Percentiles rank a stretch among this genome's conserved stretches.
phyloP scores from a whole-genome alignment of 441 rosid genomes.

The Pelargonium fulgidum region DNA sequence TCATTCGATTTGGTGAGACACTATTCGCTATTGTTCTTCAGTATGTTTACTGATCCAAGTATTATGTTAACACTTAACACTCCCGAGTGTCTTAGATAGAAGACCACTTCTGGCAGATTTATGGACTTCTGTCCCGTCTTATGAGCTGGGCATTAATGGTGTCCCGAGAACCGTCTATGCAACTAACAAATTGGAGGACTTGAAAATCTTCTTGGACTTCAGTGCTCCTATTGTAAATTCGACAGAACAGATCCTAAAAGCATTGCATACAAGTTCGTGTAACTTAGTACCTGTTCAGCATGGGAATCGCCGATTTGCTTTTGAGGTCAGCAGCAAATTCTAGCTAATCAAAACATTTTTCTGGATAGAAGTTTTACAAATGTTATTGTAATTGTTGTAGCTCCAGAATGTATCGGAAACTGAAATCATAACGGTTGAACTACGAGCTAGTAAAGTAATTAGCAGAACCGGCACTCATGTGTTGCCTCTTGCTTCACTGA shows the following conservation, averaged over 20 bases:
- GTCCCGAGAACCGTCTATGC: constrained; percentile 45
- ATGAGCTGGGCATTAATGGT: constrained; percentile 37
- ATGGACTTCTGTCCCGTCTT: constrained; percentile 48
- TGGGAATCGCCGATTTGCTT: constrained; percentile 40
- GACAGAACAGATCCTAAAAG: constrained; percentile 37
- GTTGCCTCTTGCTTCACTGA: constrained; percentile 32
- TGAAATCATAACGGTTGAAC: constrained; percentile 39
- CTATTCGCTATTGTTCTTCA: constrained; percentile 8
- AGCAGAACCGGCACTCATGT: constrained; percentile 40
- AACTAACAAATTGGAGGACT: constrained; percentile 32
- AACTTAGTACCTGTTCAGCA: constrained; percentile 27
- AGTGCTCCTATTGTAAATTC: constrained; percentile 44
- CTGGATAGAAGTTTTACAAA: background rate
- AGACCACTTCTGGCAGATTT: constrained; percentile 49
- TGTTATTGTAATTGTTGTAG: constrained; percentile 22
- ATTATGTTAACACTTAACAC: background rate
- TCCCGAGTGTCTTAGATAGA: constrained; percentile 37
- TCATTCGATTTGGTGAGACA: constrained; percentile 46
- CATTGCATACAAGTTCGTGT: constrained; percentile 33
- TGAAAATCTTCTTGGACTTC: constrained; percentile 47
- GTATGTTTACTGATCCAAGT: constrained; percentile 1
- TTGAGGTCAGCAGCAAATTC: constrained; percentile 31
- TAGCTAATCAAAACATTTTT: background rate
- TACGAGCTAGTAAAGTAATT: constrained; percentile 29
- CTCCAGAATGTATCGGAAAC: constrained; percentile 32